These are phyloP conservation scores for Aspergillus fumigatus DNA, from an alignment of 2,329 filamentous ascomycete genomes.

Conservation along the genomic window DNA sequence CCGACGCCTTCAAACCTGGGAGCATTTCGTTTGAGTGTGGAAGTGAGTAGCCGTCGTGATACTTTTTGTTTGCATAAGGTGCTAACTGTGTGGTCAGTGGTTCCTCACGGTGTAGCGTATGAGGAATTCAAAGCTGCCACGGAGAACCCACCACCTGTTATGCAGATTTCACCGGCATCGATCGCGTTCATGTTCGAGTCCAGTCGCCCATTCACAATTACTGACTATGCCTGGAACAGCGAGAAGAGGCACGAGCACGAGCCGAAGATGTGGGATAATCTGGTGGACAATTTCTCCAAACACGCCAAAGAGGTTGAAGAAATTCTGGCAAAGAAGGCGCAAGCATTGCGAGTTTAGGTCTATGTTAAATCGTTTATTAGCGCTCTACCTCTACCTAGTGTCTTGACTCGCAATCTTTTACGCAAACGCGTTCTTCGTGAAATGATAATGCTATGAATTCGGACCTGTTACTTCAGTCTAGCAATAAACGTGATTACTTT, in stretches of 20 bases:
- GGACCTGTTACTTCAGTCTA: not conserved
- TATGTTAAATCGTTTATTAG: not conserved
- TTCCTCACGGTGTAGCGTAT: conserved; percentile 34
- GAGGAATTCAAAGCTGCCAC: conserved; percentile 31
- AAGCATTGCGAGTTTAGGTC: conserved; percentile 14
- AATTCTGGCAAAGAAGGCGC: conserved; percentile 34
- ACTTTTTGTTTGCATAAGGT: not conserved
- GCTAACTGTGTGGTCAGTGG: conserved; percentile 20
- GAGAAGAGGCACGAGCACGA: conserved; percentile 44
- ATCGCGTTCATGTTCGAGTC: conserved; percentile 36
- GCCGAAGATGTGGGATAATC: conserved; percentile 51
- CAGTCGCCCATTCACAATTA: conserved; percentile 32
- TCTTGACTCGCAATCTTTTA: no score
- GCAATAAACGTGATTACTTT: not conserved
- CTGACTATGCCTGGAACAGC: conserved; percentile 33
- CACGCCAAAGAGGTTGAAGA: conserved; percentile 46
- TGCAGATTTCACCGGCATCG: conserved; percentile 29
- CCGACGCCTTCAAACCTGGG: conserved; percentile 31
- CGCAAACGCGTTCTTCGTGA: no score
- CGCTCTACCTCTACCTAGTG: not conserved
- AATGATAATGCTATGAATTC: not conserved
- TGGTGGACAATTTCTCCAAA: conserved; percentile 50
- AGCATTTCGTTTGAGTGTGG: conserved; percentile 34
- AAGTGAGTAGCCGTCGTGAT: conserved; percentile 17
- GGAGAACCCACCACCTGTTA: conserved; percentile 22